phyloP scores from a whole-genome alignment of 495 filamentous ascomycete species.

The Neurospora sp. region DNA sequence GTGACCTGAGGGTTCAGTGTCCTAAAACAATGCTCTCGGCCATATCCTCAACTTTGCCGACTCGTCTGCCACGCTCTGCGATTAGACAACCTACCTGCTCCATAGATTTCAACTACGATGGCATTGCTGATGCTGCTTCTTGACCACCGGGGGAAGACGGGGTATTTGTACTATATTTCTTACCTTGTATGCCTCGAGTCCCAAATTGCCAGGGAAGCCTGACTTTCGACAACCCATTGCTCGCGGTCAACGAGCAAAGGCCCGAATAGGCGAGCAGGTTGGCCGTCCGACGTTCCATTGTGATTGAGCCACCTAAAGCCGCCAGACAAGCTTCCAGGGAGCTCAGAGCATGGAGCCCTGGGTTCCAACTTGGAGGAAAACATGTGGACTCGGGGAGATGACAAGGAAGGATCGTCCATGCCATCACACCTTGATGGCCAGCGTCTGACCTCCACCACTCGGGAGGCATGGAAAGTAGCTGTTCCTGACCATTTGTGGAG shows the following conservation, averaged over 20 bases:
- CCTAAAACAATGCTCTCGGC: too few relatives aligned
- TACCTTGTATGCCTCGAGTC: too few relatives aligned
- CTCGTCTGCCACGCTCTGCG: too few relatives aligned
- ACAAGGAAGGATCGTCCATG: not conserved
- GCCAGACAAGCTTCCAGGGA: not conserved
- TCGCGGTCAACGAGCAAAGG: not conserved
- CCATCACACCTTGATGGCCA: not conserved
- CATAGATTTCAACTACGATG: too few relatives aligned
- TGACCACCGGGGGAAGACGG: too few relatives aligned
- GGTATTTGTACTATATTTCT: too few relatives aligned
- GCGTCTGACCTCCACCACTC: not conserved
- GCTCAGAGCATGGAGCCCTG: not conserved
- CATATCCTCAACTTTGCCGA: too few relatives aligned
- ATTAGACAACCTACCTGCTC: too few relatives aligned
- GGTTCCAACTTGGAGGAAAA: not conserved
- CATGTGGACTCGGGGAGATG: not conserved
- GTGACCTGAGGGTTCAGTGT: too few relatives aligned
- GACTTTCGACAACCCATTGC: too few relatives aligned
- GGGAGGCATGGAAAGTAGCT: not conserved
- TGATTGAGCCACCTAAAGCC: not conserved
- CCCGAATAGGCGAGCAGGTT: not conserved
- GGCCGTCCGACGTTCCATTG: not conserved
- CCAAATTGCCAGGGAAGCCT: too few relatives aligned
- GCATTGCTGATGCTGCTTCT: too few relatives aligned
- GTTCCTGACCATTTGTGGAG: not conserved